Base-by-base conservation (phyloP, 2,329 filamentous ascomycete species). In the Talaromyces sp. region DNA sequence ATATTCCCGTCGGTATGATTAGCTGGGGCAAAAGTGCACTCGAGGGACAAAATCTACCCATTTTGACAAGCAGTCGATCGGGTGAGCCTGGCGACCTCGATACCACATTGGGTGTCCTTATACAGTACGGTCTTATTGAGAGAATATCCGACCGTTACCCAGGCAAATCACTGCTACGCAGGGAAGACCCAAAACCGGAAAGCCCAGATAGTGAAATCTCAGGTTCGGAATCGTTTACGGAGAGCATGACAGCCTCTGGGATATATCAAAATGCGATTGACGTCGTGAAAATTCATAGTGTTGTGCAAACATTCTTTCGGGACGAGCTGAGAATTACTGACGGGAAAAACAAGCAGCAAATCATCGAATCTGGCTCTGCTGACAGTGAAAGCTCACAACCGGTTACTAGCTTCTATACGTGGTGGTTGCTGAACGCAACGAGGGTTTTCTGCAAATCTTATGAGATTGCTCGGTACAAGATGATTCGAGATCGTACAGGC, bases 1-100 rank as follows among this genome's bases (percentile, higher is more conserved):
- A 86, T 62, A 79, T 89, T 5, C 88, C 88, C 0, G 85, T 90
- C 23, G 86, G 87, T 61, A 84, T 91, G 79, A 75, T 90, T 12
- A 77, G 77, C 33, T 76, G 88, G 16, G 87, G 86, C 72, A 70
- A 68, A 42, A 69, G 68, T 16, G 71, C 70, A 6, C 69, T 80
- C 61, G 66, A 72, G 3, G 64, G 65, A 5, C 70, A 69, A 62
- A 71, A 75, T 33, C 67, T 76, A n/a, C 68, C 75, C 21, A 76
- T 79, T n/a, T 63, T 76, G 54, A 75, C 75, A 8, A 74, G 72
- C 61, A 72, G 71, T 55, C 67, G 72, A 50, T 66, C 70, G 11
- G 73, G 72, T 21, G 75, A 76, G 44, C 69, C 67, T 1, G 70
- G 70, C 2, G 77, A 81, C 59, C 71, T 82, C 21, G 79, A 81